Percentiles rank a stretch among this genome's conserved stretches.
Conservation (phyloP, 2,329 filamentous ascomycete species). For the Colletotrichum plurivorum region DNA sequence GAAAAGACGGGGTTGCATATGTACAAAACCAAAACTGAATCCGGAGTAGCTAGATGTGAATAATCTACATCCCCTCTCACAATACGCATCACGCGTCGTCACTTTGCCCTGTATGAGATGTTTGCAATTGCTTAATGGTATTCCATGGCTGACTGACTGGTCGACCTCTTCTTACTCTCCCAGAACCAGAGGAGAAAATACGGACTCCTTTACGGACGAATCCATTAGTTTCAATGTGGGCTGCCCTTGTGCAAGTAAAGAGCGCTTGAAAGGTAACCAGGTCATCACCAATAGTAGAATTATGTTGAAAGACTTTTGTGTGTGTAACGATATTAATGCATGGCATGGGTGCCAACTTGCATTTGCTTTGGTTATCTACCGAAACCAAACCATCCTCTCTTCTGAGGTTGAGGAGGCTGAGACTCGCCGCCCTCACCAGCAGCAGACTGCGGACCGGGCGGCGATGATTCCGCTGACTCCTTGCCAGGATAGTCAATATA, state of each 20-base stretch:
- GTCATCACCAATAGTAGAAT: background rate
- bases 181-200: too few relatives aligned
- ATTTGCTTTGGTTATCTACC: constrained; percentile 58
- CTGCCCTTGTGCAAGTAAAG: too few relatives aligned
- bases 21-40: constrained; percentile 58
- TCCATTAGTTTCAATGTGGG: too few relatives aligned
- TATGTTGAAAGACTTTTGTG: background rate
- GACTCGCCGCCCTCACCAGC: constrained; percentile 46
- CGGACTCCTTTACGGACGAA: too few relatives aligned
- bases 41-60: constrained; percentile 59
- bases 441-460: constrained; percentile 35
- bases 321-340: background rate
- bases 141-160: too few relatives aligned
- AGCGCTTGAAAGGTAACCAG: background rate
- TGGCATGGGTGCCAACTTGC: background rate
- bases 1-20: constrained; percentile 59
- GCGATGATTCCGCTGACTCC: constrained; percentile 46
- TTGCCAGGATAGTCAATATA: constrained; percentile 92
- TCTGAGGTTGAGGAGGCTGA: constrained; percentile 65
- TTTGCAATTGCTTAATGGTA: too few relatives aligned
- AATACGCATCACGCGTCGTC: constrained; percentile 22
- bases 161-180: too few relatives aligned
- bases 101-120: too few relatives aligned
- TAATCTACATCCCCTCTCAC: constrained; percentile 73
- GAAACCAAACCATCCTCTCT: constrained; percentile 86